Evolutionary conservation across 202 grass and related monocot genomes (phyloP).

Genomic region (Elaeis oleifera): DNA sequence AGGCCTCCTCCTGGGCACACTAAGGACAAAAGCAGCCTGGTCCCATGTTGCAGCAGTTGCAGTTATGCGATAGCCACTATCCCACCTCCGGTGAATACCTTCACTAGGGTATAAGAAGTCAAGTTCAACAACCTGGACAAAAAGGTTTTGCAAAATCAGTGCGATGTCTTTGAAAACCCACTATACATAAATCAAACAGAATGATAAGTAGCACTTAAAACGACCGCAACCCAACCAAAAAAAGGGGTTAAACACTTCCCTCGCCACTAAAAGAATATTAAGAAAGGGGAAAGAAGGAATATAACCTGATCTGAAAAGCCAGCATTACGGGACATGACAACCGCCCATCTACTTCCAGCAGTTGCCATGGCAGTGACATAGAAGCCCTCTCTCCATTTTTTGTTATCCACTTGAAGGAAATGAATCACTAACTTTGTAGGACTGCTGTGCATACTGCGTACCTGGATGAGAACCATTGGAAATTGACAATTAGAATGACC

Average conservation of each 20-base stretch:
- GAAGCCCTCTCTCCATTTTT: constrained; percentile 94
- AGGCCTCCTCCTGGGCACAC: constrained; percentile 18
- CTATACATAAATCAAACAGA: no score
- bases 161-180: neutral
- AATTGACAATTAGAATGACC: neutral
- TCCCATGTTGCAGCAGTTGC: constrained; percentile 27
- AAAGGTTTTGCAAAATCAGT: neutral
- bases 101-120: constrained; percentile 30
- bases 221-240: neutral
- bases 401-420: constrained; percentile 99
- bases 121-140: constrained; percentile 20
- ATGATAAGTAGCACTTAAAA: no score
- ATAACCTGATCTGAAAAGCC: constrained; percentile 25
- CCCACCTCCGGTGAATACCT: constrained; percentile 81
- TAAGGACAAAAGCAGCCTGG: constrained; percentile 16
- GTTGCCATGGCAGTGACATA: constrained; percentile 97
- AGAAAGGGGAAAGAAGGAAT: neutral
- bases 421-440: constrained; percentile 93
- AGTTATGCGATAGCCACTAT: constrained; percentile 19
- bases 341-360: constrained; percentile 46
- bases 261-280: no score
- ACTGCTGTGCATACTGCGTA: constrained; percentile 77
- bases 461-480: constrained; percentile 30
- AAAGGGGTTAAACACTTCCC: neutral
- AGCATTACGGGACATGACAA: constrained; percentile 17